These are phyloP conservation scores for Saccharum hybrid DNA, from an alignment of 202 grass and related monocot genomes.

Conservation along the genomic window DNA sequence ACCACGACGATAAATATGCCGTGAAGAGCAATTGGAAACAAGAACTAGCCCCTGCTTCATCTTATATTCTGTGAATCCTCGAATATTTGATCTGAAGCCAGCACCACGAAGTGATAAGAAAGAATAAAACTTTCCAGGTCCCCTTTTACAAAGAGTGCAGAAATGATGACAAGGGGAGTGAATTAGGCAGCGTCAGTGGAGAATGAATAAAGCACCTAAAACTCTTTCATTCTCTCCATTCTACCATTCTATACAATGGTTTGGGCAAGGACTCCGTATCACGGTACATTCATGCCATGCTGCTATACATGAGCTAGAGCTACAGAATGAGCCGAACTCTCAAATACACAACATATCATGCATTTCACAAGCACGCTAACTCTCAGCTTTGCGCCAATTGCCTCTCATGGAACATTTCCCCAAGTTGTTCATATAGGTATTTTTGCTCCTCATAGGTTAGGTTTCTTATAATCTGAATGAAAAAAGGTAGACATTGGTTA, in stretches of 20 bases:
- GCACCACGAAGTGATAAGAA: constrained; percentile 26
- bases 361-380: constrained; percentile 34
- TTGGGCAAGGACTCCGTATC: constrained; percentile 37
- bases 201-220: constrained; percentile 48
- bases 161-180: neutral
- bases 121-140: constrained; percentile 17
- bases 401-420: constrained; percentile 63
- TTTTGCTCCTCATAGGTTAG: constrained; percentile 89
- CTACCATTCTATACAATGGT: constrained; percentile 57
- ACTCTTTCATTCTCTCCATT: constrained; percentile 42
- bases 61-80: constrained; percentile 6
- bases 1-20: neutral
- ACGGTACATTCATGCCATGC: constrained; percentile 25
- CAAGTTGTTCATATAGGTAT: constrained; percentile 77
- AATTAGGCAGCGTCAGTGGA: constrained; percentile 42
- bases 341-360: constrained; percentile 32
- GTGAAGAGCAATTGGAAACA: neutral
- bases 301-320: constrained; percentile 59
- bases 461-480: constrained; percentile 68
- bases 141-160: constrained; percentile 14
- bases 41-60: too few species aligned
- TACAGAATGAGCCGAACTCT: constrained; percentile 35
- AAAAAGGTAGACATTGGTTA: constrained; percentile 7
- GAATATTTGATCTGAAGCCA: constrained; percentile 8
- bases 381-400: constrained; percentile 62